Conservation (phyloP, 2,329 filamentous ascomycete genomes). For the Hirsutella rhossiliensis region DNA sequence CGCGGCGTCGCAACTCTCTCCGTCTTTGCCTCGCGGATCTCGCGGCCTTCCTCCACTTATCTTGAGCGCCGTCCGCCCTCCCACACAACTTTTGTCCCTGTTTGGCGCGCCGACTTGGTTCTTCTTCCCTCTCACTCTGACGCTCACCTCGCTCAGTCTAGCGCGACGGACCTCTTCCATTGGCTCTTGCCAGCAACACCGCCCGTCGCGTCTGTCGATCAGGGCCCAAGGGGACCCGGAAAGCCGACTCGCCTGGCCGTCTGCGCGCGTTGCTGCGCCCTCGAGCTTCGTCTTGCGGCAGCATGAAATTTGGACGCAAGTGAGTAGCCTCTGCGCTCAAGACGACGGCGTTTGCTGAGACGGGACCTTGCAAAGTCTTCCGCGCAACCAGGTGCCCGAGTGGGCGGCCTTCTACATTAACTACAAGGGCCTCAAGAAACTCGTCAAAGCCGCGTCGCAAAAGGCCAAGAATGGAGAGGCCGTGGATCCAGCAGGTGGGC, state of each 20-base stretch:
- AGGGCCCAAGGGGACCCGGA: background rate
- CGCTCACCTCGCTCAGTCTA: too few species aligned
- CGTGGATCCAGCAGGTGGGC: constrained; percentile 82
- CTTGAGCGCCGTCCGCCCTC: too few species aligned
- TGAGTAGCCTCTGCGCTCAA: constrained; percentile 20
- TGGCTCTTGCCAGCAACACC: too few species aligned
- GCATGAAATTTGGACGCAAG: constrained; percentile 54
- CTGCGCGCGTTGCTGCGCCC: background rate
- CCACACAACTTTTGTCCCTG: too few species aligned
- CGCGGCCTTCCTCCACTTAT: too few species aligned
- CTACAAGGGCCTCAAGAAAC: constrained; percentile 87
- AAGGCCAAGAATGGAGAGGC: constrained; percentile 56
- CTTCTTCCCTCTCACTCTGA: too few species aligned
- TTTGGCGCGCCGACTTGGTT: too few species aligned
- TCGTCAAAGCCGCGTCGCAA: constrained; percentile 70
- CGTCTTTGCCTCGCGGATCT: too few species aligned
- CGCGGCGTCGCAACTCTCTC: too few species aligned
- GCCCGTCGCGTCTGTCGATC: background rate
- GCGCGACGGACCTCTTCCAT: too few species aligned
- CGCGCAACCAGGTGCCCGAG: constrained; percentile 75
- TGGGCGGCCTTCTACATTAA: constrained; percentile 79
- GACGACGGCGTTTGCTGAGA: constrained; percentile 6
- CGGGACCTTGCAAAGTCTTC: constrained; percentile 37
- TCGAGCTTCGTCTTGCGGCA: background rate
- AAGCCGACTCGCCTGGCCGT: background rate